These are phyloP conservation scores for Penicillium diatomitis DNA, from an alignment of 495 filamentous ascomycete genomes.

Conservation along the genomic window DNA sequence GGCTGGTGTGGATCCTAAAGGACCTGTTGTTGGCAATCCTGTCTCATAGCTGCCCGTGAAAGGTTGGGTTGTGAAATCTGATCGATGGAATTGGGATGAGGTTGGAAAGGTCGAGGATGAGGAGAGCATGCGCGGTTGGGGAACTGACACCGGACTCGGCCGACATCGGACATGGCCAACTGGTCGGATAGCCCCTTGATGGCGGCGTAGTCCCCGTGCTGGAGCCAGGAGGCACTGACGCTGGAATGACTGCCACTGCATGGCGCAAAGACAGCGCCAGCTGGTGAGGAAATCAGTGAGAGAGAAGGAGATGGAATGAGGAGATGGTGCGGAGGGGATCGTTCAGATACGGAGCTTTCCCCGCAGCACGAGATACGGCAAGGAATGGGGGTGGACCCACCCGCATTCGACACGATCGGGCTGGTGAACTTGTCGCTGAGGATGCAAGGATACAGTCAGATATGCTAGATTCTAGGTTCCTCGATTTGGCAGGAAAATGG, in stretches of 20 bases:
- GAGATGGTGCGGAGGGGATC: conserved; percentile 3
- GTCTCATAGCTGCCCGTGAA: conserved; percentile 75
- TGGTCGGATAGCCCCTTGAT: conserved; percentile 8
- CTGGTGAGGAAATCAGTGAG: background rate
- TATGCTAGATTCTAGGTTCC: no score
- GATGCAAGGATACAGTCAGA: no score
- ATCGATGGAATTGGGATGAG: conserved; percentile 48
- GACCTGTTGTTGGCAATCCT: conserved; percentile 48
- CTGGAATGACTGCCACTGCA: conserved; percentile 17
- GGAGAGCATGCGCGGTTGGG: conserved; percentile 14
- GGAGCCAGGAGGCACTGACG: conserved; percentile 10
- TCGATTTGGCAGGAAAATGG: no score
- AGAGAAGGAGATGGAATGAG: background rate
- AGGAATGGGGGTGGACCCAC: no score
- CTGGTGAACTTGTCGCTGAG: no score
- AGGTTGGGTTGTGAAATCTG: conserved; percentile 54
- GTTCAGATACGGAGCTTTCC: conserved; percentile 21
- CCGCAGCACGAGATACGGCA: conserved; percentile 9
- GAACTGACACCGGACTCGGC: conserved; percentile 1
- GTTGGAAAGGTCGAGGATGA: conserved; percentile 27
- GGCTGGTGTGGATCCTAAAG: conserved; percentile 45
- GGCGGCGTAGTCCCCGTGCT: background rate
- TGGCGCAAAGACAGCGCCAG: conserved; percentile 3
- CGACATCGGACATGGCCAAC: conserved; percentile 10
- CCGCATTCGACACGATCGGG: no score